phyloP scores from a whole-genome alignment of 2,329 filamentous ascomycete genomes.

The Exophiala alcalophila region DNA sequence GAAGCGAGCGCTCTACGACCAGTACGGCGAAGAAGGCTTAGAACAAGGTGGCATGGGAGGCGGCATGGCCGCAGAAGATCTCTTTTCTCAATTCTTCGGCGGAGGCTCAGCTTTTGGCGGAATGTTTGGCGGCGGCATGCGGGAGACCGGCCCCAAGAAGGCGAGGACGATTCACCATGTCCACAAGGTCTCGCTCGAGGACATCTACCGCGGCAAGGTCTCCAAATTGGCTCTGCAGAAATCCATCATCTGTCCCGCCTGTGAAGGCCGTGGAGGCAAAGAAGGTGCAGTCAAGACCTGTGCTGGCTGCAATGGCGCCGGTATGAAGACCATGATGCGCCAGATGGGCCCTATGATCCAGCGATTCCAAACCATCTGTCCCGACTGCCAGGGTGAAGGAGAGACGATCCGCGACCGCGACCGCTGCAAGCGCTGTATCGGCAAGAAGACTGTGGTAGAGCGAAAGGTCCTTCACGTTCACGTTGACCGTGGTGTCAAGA shows the following conservation, averaged over 20 bases:
- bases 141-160: constrained; percentile 78
- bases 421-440: constrained; percentile 91
- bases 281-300: constrained; percentile 96
- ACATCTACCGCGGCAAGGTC: constrained; percentile 96
- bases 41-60: constrained; percentile 81
- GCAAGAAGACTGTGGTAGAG: constrained; percentile 98
- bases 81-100: constrained; percentile 97
- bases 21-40: constrained; percentile 95
- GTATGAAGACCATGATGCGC: constrained; percentile 99
- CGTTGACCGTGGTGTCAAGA: constrained; percentile 90
- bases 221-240: constrained; percentile 97
- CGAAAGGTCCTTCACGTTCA: constrained; percentile 98
- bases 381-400: constrained; percentile 95
- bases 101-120: constrained; percentile 66
- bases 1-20: constrained; percentile 90
- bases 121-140: constrained; percentile 76
- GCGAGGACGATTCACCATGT: constrained; percentile 96
- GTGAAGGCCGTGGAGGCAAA: constrained; percentile 91
- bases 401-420: constrained; percentile 97
- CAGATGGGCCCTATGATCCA: constrained; percentile 99
- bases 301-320: constrained; percentile 82
- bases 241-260: constrained; percentile 93
- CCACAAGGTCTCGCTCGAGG: constrained; percentile 96
- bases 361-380: constrained; percentile 98
- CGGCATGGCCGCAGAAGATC: constrained; percentile 92